Evolutionary conservation across 805 yeast genomes (phyloP).

Genomic region (Saccharomycodes ludwigii): DNA sequence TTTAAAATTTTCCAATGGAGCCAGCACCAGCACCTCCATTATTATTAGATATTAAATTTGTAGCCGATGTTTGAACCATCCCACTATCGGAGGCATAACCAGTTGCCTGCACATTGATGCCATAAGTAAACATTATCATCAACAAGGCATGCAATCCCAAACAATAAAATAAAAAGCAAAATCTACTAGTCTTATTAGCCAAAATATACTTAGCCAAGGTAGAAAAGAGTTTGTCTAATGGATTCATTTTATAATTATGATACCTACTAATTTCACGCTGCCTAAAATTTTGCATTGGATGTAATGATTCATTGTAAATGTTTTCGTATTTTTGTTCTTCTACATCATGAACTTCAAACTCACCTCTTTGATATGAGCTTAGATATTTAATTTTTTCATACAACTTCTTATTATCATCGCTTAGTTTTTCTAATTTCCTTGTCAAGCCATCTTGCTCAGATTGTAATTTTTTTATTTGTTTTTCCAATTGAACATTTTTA

Average conservation of each 20-base stretch:
- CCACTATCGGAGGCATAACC: conserved; percentile 34
- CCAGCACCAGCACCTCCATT: too few species aligned
- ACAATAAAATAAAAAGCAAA: conserved; percentile 64
- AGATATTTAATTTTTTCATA: conserved; percentile 67
- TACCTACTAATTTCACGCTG: conserved; percentile 60
- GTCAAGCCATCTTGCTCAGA: conserved; percentile 45
- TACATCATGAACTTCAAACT: conserved; percentile 28
- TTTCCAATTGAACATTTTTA: conserved; percentile 75
- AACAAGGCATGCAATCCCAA: conserved; percentile 63
- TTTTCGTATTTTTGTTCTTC: conserved; percentile 53
- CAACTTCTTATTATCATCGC: conserved; percentile 63
- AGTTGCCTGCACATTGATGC: conserved; percentile 36
- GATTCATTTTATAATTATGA: conserved; percentile 56
- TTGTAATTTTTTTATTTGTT: conserved; percentile 53
- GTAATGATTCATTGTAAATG: conserved; percentile 63
- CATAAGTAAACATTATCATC: conserved; percentile 47
- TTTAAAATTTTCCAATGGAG: too few species aligned
- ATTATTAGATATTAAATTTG: too few species aligned
- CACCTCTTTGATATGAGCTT: too few species aligned
- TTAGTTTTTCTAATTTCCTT: conserved; percentile 49
- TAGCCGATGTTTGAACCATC: conserved; percentile 14
- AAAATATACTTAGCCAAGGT: conserved; percentile 63
- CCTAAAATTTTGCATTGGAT: conserved; percentile 76
- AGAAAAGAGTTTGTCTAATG: conserved; percentile 66
- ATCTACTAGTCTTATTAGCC: conserved; percentile 59